These are phyloP conservation scores for Citrus glauca DNA, from an alignment of 345 rosid genomes.

Conservation along the genomic window DNA sequence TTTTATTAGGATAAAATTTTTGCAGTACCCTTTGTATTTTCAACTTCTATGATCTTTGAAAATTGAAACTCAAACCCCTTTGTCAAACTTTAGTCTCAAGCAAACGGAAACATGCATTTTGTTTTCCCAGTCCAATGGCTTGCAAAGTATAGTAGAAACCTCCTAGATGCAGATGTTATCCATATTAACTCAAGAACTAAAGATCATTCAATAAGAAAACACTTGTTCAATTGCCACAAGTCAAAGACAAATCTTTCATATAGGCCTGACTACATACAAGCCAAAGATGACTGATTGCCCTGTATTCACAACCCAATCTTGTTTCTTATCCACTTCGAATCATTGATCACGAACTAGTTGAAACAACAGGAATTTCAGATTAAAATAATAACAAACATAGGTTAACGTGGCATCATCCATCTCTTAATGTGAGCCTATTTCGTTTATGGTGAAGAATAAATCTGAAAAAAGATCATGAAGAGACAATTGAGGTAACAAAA, in stretches of 20 bases:
- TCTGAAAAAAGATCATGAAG: neutral
- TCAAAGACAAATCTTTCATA: neutral
- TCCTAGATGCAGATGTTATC: neutral
- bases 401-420: neutral
- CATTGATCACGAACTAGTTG: neutral
- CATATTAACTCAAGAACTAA: too few species aligned
- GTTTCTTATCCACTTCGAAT: neutral
- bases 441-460: neutral
- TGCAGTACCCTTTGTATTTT: neutral
- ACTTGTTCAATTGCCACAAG: neutral
- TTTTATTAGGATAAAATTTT: neutral
- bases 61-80: neutral
- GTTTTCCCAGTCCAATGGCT: neutral
- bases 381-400: neutral
- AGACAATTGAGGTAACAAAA: neutral
- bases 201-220: neutral
- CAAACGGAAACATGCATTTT: neutral
- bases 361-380: neutral
- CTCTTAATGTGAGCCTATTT: neutral
- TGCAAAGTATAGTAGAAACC: neutral
- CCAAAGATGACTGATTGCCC: neutral
- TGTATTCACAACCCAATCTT: neutral
- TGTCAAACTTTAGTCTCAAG: neutral
- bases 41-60: neutral
- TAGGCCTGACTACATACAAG: neutral